Base-by-base conservation (phyloP, 163 green algal genomes). In the Chlorella variabilis region DNA sequence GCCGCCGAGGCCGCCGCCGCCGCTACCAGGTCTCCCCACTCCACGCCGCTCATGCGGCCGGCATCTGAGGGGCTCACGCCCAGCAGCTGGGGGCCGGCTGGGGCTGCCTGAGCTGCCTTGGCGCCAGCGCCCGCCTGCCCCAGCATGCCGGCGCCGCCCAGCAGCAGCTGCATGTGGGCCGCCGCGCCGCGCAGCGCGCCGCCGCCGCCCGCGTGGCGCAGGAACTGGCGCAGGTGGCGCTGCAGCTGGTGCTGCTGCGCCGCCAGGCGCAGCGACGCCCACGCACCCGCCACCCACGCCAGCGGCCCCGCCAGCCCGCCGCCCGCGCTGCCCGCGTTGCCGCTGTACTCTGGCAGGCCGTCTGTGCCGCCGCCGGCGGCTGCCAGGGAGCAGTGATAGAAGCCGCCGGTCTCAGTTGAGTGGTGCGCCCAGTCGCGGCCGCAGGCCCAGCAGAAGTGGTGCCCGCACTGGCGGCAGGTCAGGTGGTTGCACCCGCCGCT, bases 391-490 rank as follows among this genome's bases (percentile, higher is more conserved):
- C 77, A 83, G 36, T 63, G 39, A 51, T 77, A 83, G 77, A 39
- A 83, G 33, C 42, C 80, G 39, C 80, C 80, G 0, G 80, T 85
- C 18, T 56, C 34, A 2, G 48, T 31, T n/a, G 36, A 67, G 75
- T 85, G 80, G 66, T 85, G 31, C 4, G 1, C 5, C 80, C 80
- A 85, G 15, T 13, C 56, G 9, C 71, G 49, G 38, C 83, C 77
- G 63, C 83, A 88, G 62, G 45, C 38, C 71, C 71, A 88, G 83
- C 83, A 88, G n/a, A 80, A 88, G 58, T 88, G 71, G 27, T 58
- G 31, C 41, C 65, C 54, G 61, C 83, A 92, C 34, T 21, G 66
- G 45, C 9, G 11, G 54, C 88, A 92, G 33, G 84, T 89, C 70
- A 81, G 86, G 77, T 87, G 81, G 65, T 86, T 81, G 77, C 84